These are phyloP conservation scores for Vigna trinervia DNA, from an alignment of 306 rosid species.

Conservation along the genomic window DNA sequence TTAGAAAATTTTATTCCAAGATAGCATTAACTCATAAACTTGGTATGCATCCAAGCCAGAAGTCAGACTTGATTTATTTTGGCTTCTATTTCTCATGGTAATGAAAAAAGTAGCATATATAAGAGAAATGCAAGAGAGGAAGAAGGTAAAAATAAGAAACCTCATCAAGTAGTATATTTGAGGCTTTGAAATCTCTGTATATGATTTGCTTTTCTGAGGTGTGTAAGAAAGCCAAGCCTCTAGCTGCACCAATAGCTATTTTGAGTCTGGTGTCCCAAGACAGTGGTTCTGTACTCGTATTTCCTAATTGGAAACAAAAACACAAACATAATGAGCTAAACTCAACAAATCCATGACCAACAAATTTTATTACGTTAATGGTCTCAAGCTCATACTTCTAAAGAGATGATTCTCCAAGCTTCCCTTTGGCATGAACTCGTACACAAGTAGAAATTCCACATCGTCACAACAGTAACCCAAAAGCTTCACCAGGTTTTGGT, in stretches of 20 bases:
- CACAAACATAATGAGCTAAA: constrained; percentile 16
- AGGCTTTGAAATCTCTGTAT: constrained; percentile 92
- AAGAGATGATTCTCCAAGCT: constrained; percentile 95
- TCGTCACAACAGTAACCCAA: constrained; percentile 82
- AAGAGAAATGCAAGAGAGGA: neutral
- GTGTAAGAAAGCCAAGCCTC: constrained; percentile 86
- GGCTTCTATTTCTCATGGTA: neutral
- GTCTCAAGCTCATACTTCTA: constrained; percentile 63
- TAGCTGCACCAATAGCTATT: constrained; percentile 88
- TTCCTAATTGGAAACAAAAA: constrained; percentile 55
- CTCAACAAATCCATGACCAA: constrained; percentile 25
- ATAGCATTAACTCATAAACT: too few species aligned
- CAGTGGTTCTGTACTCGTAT: constrained; percentile 55
- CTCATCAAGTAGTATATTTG: constrained; percentile 90
- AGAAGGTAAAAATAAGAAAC: constrained; percentile 51
- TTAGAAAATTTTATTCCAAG: too few species aligned
- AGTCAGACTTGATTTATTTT: too few species aligned
- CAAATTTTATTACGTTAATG: constrained; percentile 7
- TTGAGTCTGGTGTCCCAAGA: constrained; percentile 78
- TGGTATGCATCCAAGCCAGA: too few species aligned
- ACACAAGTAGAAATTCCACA: constrained; percentile 81
- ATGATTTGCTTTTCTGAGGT: constrained; percentile 75
- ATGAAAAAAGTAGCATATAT: neutral
- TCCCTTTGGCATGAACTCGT: constrained; percentile 85
- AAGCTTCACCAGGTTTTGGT: constrained; percentile 84